A percentile compares a stretch with the other conserved stretches of the same genome.
These are phyloP conservation scores for Scleroderma bovista DNA, from an alignment of 768 basidiomycete genomes.

Conservation along the genomic window DNA sequence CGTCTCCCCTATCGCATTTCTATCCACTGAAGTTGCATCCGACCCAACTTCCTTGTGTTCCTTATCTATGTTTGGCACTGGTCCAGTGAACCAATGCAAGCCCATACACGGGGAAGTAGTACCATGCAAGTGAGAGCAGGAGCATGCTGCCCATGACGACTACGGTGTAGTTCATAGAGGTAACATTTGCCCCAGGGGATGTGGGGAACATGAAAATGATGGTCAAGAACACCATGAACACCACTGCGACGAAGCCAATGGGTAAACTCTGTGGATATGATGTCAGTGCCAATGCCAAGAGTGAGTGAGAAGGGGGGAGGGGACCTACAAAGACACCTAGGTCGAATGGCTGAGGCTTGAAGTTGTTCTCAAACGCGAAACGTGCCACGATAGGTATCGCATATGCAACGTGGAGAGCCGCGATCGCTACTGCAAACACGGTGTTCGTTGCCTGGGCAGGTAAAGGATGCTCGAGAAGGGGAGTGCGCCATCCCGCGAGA, in stretches of 20 bases:
- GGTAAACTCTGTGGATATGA: constrained; percentile 45
- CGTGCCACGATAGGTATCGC: constrained; percentile 47
- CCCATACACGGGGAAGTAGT: constrained; percentile 69
- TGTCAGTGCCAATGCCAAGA: constrained; percentile 4
- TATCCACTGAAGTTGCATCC: constrained; percentile 2
- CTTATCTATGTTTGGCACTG: constrained; percentile 41
- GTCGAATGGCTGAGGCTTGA: constrained; percentile 44
- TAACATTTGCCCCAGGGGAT: constrained; percentile 37
- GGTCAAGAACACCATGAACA: constrained; percentile 62
- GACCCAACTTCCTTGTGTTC: background rate
- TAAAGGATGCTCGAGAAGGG: constrained; percentile 54
- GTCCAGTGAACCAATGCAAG: constrained; percentile 66
- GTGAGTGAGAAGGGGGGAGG: background rate
- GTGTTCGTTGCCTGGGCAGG: constrained; percentile 48
- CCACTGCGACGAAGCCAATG: constrained; percentile 46
- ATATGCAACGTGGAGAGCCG: constrained; percentile 43
- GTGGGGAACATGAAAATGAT: constrained; percentile 62
- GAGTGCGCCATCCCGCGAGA: constrained; percentile 56
- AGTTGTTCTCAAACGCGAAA: constrained; percentile 41
- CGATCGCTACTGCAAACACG: constrained; percentile 48
- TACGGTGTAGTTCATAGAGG: constrained; percentile 67
- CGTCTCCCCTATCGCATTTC: background rate
- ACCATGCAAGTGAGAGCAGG: constrained; percentile 52
- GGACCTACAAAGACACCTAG: constrained; percentile 40
- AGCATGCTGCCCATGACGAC: constrained; percentile 61